Base-by-base conservation (phyloP, 108 stramenopile species). In the Fistulifera pelliculosa region DNA sequence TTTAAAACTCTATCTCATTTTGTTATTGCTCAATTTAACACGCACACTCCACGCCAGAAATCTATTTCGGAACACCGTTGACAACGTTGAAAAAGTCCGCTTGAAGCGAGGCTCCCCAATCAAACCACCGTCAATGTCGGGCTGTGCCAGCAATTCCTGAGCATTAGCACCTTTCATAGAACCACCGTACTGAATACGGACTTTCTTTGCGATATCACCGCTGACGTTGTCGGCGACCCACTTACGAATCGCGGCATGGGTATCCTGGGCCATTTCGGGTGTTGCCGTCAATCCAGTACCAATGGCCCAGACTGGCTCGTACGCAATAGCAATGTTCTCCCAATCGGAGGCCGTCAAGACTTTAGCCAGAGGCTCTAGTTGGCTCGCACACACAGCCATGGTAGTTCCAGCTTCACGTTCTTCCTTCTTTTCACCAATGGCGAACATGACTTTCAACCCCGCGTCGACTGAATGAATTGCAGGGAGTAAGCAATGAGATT, bases 251-350 rank as follows among this genome's bases (percentile, higher is more conserved):
- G 67, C 63, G 26, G 72, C 74, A 70, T 99, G 98, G 18, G 96
- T 96, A 51, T 98, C 99, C 66, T 99, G 97, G 1, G 99, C 99
- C 95, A 99, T 97, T 64, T 96, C 96, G 8, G 99, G 96, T 8
- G 97, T 93, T 49, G 99, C 99, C n/a, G 96, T 96, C 39, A 94
- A 77, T 21, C 99, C 99, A 26, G 99, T 99, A 27, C 62, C 62
- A 48, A 76, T 76, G 15, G 77, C 79, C 88, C 88, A 86, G 15
- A 84, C 83, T 47, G 90, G 85, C 60, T 94, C 90, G 56, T 91
- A 86, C 16, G 89, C 84, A 60, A 86, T 92, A 27, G 97, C 94
- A 41, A 99, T 89, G 64, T 75, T 86, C 31, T 67, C 73, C 96
- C 95, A 97, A 50, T 96, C 94, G 38, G 70, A 71, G 27, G 64